Conservation (phyloP, 2,329 filamentous ascomycete genomes). For the Aspergillus tubingensis region DNA sequence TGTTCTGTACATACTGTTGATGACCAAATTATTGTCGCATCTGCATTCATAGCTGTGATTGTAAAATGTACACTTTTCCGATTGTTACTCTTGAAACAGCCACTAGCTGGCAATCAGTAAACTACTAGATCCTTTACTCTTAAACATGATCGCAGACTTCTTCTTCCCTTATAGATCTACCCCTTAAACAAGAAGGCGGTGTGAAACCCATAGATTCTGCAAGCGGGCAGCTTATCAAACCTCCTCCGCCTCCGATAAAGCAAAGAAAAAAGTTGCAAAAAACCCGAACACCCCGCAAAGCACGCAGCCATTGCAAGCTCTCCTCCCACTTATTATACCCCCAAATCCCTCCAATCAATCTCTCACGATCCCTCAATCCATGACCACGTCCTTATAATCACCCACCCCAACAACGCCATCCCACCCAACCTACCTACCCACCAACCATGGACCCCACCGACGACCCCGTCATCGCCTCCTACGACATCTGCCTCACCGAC, state of each 20-base stretch:
- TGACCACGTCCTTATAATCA: background rate
- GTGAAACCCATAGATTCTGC: background rate
- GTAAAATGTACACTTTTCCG: background rate
- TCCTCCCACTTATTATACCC: background rate
- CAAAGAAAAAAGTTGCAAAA: slow-evolving; percentile 2
- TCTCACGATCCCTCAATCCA: background rate
- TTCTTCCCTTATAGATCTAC: background rate
- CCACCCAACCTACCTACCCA: background rate
- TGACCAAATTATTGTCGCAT: slow-evolving; percentile 8
- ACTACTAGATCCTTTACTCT: too few relatives aligned
- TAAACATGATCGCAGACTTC: too few relatives aligned
- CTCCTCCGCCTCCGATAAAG: slow-evolving; percentile 10
- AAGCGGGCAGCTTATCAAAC: slow-evolving; percentile 5
- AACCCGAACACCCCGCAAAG: background rate
- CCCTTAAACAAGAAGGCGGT: background rate
- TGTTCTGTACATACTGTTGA: slow-evolving; percentile 18
- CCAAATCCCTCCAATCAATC: background rate
- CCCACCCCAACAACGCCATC: background rate
- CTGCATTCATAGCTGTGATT: slow-evolving; percentile 4
- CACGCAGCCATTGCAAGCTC: background rate
- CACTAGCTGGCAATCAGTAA: too few relatives aligned
- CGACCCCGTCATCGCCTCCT: slow-evolving; percentile 72
- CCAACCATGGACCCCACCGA: background rate
- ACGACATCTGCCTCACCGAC: slow-evolving; percentile 85
- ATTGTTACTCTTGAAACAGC: background rate